Base-by-base conservation (phyloP, 192 early-diverging fungal genomes). In the Jimgerdemannia lactiflua region DNA sequence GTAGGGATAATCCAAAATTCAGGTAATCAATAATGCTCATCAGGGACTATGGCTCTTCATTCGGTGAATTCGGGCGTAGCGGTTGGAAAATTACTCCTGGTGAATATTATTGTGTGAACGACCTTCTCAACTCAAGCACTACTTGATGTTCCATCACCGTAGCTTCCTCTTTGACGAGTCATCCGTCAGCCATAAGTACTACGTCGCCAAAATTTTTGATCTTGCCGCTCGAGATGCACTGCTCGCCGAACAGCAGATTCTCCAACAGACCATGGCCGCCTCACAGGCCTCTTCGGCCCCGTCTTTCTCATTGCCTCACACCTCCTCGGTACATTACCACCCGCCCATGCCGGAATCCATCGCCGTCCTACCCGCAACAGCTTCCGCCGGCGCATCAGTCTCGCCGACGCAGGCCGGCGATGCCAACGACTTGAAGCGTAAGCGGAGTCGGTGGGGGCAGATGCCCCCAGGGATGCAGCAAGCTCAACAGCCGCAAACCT, bases 361-460 rank as follows among this genome's bases (percentile, higher is more conserved):
- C 14, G 14, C 49, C 14, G 14, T 14, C 14, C 49, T 59, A 14
- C 8, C 49, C 49, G 8, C 14, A 59, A 14, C 49, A 14, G 6
- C 49, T 14, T 59, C 49, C 49, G 14, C 8, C 11, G 67, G 39
- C 39, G 67, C 67, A 4, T 42, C 68, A 4, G 11, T 19, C 3
- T 18, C 68, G 10, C 3, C 68, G 19, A 4, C 68, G 19, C 70
- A 71, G 43, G 59, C 43, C 43, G 20, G 54, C n/a, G 70, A 42
- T 3, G 67, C 64, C 59, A 75, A 75, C 39, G 68, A 73, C 69
- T 54, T 42, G 39, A 77, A 77, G 44, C 71, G 76, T 63, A 77
- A 77, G 69, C 43, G 76, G 41, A 77, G 76, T 66, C 76, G 76
- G 11, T 77, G 76, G 76, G 76, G 72, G 63, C 76, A 77, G 40